Conservation (phyloP, 169 alveolate species). For the Plasmodium vivax region DNA sequence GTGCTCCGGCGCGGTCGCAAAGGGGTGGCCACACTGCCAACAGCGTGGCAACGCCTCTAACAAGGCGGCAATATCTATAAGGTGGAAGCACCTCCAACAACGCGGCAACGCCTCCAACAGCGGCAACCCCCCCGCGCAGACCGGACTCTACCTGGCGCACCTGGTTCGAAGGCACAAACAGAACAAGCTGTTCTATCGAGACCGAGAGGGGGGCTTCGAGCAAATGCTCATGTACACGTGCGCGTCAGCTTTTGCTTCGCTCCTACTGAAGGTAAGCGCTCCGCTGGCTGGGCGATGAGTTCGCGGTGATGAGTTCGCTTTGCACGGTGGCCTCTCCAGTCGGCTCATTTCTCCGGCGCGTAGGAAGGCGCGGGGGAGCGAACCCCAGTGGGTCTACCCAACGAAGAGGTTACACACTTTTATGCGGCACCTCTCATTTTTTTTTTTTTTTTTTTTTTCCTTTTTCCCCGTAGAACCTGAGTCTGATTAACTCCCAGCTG, state of each 20-base stretch:
- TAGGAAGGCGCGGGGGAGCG: background rate
- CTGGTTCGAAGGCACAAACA: background rate
- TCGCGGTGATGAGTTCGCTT: too few relatives aligned
- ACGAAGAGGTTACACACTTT: background rate
- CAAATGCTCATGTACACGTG: slow-evolving; percentile 13
- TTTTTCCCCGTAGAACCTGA: slow-evolving; percentile 24
- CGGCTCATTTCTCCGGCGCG: background rate
- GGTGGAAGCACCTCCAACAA: too few relatives aligned
- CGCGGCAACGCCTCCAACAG: too few relatives aligned
- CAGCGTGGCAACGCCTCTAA: background rate
- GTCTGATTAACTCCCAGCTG: slow-evolving; percentile 5
- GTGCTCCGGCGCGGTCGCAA: background rate
- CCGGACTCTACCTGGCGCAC: slow-evolving; percentile 22
- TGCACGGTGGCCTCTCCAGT: background rate
- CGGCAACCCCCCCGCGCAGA: background rate
- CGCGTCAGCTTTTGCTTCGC: background rate
- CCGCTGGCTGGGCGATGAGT: background rate
- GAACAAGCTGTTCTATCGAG: slow-evolving; percentile 3
- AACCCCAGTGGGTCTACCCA: background rate
- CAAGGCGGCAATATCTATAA: background rate
- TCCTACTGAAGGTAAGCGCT: slow-evolving; percentile 22
- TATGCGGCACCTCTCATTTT: background rate
- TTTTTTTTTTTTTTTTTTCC: background rate
- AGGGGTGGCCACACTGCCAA: background rate
- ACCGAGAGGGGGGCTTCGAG: slow-evolving; percentile 6